phyloP scores from a whole-genome alignment of 768 basidiomycete species.

The Paxillus involutus region DNA sequence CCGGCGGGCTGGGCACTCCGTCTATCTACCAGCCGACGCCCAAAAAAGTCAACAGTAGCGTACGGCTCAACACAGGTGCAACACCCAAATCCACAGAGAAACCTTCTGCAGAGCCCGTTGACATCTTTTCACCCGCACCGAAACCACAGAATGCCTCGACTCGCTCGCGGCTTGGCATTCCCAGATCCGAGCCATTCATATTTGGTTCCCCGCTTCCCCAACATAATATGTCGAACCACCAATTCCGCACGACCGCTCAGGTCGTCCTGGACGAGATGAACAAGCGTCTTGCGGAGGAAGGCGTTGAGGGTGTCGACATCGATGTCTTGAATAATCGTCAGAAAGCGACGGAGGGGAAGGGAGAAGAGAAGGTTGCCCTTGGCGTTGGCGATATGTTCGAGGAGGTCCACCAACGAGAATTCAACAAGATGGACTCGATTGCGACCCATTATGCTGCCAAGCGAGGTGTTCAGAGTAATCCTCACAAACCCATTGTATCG shows the following conservation, averaged over 20 bases:
- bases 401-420: conserved; percentile 61
- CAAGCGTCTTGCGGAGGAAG: conserved; percentile 57
- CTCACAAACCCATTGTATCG: conserved; percentile 23
- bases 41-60: conserved; percentile 6
- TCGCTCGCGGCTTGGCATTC: conserved; percentile 22
- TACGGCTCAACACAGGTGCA: conserved; percentile 22
- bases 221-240: conserved; percentile 59
- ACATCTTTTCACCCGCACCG: conserved; percentile 43
- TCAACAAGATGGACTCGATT: conserved; percentile 80
- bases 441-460: conserved; percentile 49
- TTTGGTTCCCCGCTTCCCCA: conserved; percentile 77
- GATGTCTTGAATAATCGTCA: conserved; percentile 41
- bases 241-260: conserved; percentile 67
- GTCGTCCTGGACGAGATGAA: conserved; percentile 84
- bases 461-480: conserved; percentile 25
- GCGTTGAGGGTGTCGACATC: conserved; percentile 47
- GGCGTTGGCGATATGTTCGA: conserved; percentile 45
- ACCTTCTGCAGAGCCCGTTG: conserved; percentile 31
- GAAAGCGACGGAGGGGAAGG: conserved; percentile 2
- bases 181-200: conserved; percentile 53
- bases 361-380: conserved; percentile 22
- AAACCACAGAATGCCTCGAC: conserved; percentile 16
- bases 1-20: conserved; percentile 29
- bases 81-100: conserved; percentile 27
- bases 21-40: conserved; percentile 21